These are phyloP conservation scores for Coemansia sp. DNA, from an alignment of 192 early-diverging fungal genomes.

Conservation along the genomic window DNA sequence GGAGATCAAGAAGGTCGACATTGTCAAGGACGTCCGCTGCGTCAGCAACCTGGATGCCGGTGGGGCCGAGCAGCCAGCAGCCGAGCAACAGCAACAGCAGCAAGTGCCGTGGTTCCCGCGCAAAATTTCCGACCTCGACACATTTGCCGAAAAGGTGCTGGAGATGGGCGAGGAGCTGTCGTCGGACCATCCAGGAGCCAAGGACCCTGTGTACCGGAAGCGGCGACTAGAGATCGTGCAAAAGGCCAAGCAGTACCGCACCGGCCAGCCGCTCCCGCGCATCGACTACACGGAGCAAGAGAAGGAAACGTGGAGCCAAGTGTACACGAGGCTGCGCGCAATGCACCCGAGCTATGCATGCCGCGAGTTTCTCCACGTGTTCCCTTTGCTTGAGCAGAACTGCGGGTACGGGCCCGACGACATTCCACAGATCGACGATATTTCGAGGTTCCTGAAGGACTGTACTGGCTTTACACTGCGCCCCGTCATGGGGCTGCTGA, in stretches of 20 bases:
- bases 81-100: constrained; percentile 11
- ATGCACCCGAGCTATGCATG: constrained; percentile 89
- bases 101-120: constrained; percentile 92
- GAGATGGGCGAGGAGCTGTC: constrained; percentile 89
- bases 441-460: constrained; percentile 89
- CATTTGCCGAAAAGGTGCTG: constrained; percentile 89
- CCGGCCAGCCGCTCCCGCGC: constrained; percentile 76
- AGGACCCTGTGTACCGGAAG: constrained; percentile 80
- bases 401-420: constrained; percentile 82
- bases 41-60: constrained; percentile 21
- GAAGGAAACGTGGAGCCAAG: constrained; percentile 80
- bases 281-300: constrained; percentile 83
- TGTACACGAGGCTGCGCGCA: constrained; percentile 71
- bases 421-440: constrained; percentile 88
- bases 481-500: constrained; percentile 92
- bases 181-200: constrained; percentile 93
- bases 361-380: constrained; percentile 88
- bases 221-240: constrained; percentile 83
- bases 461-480: constrained; percentile 94
- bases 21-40: constrained; percentile 70
- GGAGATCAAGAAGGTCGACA: constrained; percentile 58
- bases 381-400: constrained; percentile 88
- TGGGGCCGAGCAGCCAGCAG: neutral
- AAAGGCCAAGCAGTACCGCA: constrained; percentile 77
- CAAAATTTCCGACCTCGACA: constrained; percentile 88